Evolutionary conservation across 2,329 filamentous ascomycete genomes (phyloP).

Genomic region (Trichoderma asperellum): DNA sequence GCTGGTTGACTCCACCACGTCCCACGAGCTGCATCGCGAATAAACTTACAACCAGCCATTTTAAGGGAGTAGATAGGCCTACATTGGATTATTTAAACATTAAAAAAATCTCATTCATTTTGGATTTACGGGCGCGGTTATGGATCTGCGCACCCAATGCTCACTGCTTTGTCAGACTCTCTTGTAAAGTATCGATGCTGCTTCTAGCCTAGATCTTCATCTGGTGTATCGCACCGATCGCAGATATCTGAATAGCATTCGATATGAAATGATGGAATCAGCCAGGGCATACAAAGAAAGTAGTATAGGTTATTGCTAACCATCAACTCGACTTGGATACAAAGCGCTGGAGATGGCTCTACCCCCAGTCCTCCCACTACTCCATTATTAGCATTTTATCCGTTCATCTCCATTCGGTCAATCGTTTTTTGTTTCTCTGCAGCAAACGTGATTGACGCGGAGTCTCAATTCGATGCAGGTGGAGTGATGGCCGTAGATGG

Average conservation of each 20-base stretch:
- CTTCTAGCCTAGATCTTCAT: background rate
- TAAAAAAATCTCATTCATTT: background rate
- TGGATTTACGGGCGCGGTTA: background rate
- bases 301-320: background rate
- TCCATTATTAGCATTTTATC: background rate
- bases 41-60: background rate
- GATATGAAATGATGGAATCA: background rate
- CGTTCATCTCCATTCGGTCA: background rate
- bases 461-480: conserved; percentile 5
- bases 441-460: conserved; percentile 2
- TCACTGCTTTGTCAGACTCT: background rate
- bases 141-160: background rate
- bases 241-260: conserved; percentile 12
- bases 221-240: background rate
- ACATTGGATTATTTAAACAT: background rate
- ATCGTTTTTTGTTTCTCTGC: background rate
- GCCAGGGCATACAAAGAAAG: background rate
- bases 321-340: background rate
- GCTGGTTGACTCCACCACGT: background rate
- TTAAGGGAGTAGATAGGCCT: background rate
- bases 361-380: background rate
- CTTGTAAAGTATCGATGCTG: background rate
- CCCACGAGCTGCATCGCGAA: background rate
- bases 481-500: conserved; percentile 25
- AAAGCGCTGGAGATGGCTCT: background rate